Evolutionary conservation across 2,329 filamentous ascomycete genomes (phyloP), one percentile per base, ranked within the genome.

Genomic region (Colletotrichum nymphaeae): DNA sequence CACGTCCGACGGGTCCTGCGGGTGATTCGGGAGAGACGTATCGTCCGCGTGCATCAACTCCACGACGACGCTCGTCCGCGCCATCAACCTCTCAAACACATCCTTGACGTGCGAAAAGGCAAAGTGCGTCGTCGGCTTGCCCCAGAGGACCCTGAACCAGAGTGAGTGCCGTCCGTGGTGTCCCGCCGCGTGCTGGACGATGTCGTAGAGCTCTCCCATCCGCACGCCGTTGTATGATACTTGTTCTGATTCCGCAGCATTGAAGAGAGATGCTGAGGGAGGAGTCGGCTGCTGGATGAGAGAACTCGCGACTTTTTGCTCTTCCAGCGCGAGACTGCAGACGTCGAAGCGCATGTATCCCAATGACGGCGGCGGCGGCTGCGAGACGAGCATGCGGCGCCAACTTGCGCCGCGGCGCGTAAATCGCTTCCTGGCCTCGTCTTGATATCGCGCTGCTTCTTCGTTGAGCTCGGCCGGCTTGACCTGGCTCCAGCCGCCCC

Each of bases 351-450:
- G 32, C 32, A 73, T 56, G 49, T 71, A 73, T 0, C 70, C 73
- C 37, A 74, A 14, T 1, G 49, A 66, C 53, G 64, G 46, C 14
- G 63, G 66, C 32, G 74, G 73, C 5, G 77, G 77, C 56, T 77
- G 77, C 6, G 74, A 64, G 16, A 76, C 72, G 11, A 78, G 69
- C 77, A 78, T 78, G 12, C 76, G 70, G 7, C 77, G 75, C 77
- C 77, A 78, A 56, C 73, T 76, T 11, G 77, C 76, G 1, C 73
- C 73, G 2, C 64, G 28, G 2, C 76, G 65, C 22, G 74, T 66
- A 55, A 76, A 77, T 0, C 59, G 68, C 9, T 22, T 37, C 0
- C 68, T 49, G 1, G 22, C 58, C 24, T 55, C 55, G 1, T 30
- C 35, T 22, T 72, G 52, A 11, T 16, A 5, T 28, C 6, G 19